Conservation (phyloP, 202 grass and related monocot genomes). For the Alloteropsis angusta region DNA sequence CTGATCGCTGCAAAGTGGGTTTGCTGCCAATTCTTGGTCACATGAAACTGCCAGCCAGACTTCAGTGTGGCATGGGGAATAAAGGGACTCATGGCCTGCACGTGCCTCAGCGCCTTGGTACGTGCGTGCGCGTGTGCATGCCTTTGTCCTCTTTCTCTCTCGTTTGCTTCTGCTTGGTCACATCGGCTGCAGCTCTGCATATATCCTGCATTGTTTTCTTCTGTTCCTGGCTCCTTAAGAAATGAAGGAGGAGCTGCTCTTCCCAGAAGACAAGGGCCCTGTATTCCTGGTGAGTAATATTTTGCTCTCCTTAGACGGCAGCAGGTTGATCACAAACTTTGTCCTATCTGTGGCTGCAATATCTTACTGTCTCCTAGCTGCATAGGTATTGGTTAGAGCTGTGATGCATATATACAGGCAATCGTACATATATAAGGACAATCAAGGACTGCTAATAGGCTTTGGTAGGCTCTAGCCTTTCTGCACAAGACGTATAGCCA, state of each 20-base stretch:
- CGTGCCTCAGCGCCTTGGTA: slow-evolving; percentile 16
- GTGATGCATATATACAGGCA: background rate
- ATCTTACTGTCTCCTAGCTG: slow-evolving; percentile 3
- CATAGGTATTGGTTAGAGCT: slow-evolving; percentile 18
- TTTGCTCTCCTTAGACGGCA: slow-evolving; percentile 26
- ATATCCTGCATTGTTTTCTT: slow-evolving; percentile 2
- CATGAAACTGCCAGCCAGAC: slow-evolving; percentile 2
- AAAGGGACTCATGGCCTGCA: slow-evolving; percentile 17
- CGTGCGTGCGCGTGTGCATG: background rate
- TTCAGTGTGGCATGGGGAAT: background rate
- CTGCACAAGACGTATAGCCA: slow-evolving; percentile 12
- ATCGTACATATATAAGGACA: slow-evolving; percentile 15
- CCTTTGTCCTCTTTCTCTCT: slow-evolving; percentile 28
- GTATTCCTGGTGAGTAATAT: slow-evolving; percentile 21
- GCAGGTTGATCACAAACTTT: slow-evolving; percentile 23
- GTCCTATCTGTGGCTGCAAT: slow-evolving; percentile 29
- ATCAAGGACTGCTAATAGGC: slow-evolving; percentile 14
- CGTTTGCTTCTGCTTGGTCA: slow-evolving; percentile 16
- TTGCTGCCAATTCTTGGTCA: background rate
- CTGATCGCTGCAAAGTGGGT: background rate
- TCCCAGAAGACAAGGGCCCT: slow-evolving; percentile 37
- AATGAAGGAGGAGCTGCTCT: slow-evolving; percentile 15
- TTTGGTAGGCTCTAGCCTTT: slow-evolving; percentile 30
- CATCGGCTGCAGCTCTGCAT: background rate
- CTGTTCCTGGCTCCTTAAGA: slow-evolving; percentile 6